Evolutionary conservation across 768 basidiomycete species (phyloP), one percentile per base, ranked within the genome.

Genomic region (Tulasnella sp.): DNA sequence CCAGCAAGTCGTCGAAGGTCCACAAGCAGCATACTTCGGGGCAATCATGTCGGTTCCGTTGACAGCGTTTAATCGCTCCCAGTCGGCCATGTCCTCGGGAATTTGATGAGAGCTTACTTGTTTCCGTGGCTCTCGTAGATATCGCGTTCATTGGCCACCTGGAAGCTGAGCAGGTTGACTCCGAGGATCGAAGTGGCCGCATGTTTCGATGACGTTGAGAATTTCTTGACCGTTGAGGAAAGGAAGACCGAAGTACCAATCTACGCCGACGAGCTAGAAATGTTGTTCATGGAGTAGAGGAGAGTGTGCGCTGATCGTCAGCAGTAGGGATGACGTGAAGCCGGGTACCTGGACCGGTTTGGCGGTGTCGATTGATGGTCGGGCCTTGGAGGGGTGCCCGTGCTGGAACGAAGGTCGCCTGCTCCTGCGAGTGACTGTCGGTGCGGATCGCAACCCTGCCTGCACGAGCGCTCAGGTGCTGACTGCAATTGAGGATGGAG

Each of bases 371-470:
- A 2, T 88, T 84, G 35, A 92, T 83, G 32, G 87, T 87, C 13
- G 84, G 80, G 29, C 86, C 86, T 70, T 89, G 86, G 0, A n/a
- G 87, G 82, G 90, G 87, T 46, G 84, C 5, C 86, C 11, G 81
- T 89, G 89, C 79, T 89, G 83, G 5, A 84, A 81, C 70, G 32
- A 85, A 80, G 13, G 90, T 83, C 7, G 86, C 91, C 2, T 85
- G 87, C 77, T 95, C 93, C 82, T 94, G 93, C 0, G 91, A 90
- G 83, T 94, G 94, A 70, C 93, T 93, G 35, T 93, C 93, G 0
- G 94, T 85, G 74, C 93, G 89, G 23, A 94, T 83, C 16, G 87
- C 84, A 9, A 93, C 89, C 1, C 83, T 81, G 2, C 92, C 92
- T 3, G 88, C 88, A 39, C 93, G 87, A 80, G 88, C 86, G 72